Conservation (phyloP, 495 filamentous ascomycete genomes). For the Collariella sp. region DNA sequence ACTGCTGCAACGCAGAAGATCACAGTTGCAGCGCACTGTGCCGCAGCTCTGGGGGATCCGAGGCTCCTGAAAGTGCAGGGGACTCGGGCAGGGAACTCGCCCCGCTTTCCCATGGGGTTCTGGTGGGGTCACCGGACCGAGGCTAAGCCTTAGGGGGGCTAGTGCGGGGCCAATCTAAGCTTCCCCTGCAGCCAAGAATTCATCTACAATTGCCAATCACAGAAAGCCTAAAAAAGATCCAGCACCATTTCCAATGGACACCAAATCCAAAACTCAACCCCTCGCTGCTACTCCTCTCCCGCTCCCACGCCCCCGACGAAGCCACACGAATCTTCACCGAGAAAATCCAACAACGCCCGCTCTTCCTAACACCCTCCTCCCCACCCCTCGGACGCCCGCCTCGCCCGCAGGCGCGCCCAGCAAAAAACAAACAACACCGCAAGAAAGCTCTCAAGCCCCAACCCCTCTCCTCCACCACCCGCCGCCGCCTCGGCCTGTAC, state of each 20-base stretch:
- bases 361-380: conserved; percentile 66
- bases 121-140: no score
- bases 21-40: not conserved
- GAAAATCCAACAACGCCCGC: conserved; percentile 72
- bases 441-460: conserved; percentile 55
- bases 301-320: conserved; percentile 63
- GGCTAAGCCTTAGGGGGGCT: no score
- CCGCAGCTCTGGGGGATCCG: no score
- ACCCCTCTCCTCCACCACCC: conserved; percentile 73
- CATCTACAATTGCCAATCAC: no score
- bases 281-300: conserved; percentile 62
- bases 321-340: conserved; percentile 65
- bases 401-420: conserved; percentile 48
- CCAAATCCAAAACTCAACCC: conserved; percentile 18
- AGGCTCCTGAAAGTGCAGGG: no score
- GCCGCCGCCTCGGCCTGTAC: conserved; percentile 63
- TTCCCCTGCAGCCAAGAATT: no score
- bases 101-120: no score
- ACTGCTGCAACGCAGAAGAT: no score
- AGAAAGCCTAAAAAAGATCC: not conserved
- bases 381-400: conserved; percentile 57
- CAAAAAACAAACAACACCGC: conserved; percentile 50
- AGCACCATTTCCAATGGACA: conserved; percentile 12
- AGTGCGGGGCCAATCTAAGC: no score
- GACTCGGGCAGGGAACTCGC: no score